Percentiles rank a stretch among this genome's conserved stretches.
phyloP scores from a whole-genome alignment of 192 early-diverging fungal species.

The Coemansia sp. region DNA sequence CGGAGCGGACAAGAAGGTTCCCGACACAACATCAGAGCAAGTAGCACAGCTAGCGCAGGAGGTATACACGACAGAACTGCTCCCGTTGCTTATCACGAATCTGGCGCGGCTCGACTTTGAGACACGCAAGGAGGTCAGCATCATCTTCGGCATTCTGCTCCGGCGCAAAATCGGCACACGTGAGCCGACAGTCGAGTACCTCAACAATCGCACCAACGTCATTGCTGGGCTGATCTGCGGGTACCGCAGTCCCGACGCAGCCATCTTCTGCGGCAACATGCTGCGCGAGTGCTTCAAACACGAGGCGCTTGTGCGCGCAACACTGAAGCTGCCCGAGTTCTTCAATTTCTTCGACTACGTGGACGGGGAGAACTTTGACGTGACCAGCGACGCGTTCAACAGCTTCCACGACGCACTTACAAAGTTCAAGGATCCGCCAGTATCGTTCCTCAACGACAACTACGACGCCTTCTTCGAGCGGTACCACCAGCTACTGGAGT shows the following conservation, averaged over 20 bases:
- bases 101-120: constrained; percentile 94
- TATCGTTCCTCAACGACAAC: constrained; percentile 82
- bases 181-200: constrained; percentile 95
- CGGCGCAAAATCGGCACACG: constrained; percentile 91
- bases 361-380: constrained; percentile 96
- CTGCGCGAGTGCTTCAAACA: constrained; percentile 95
- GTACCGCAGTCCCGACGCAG: constrained; percentile 96
- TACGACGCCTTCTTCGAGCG: constrained; percentile 75
- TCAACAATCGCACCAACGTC: constrained; percentile 81
- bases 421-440: constrained; percentile 89
- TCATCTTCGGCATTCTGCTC: constrained; percentile 96
- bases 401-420: constrained; percentile 98
- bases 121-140: constrained; percentile 89
- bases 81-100: constrained; percentile 86
- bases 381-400: constrained; percentile 96
- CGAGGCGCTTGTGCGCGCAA: constrained; percentile 83
- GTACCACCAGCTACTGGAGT: constrained; percentile 82
- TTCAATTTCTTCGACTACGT: constrained; percentile 96
- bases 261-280: constrained; percentile 97
- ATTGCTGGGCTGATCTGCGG: constrained; percentile 80
- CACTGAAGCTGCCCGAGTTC: constrained; percentile 83
- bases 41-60: constrained; percentile 95
- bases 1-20: constrained; percentile 69
- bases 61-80: constrained; percentile 88
- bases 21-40: constrained; percentile 70